Percentiles rank a stretch among this genome's conserved stretches.
Conservation (phyloP, 176 grass and related monocot genomes). For the barley (Hordeum vulgare) region MorexV3_pseudomolecules_assembly NC_058520.1:3357298-3357797, state of each 20-base stretch:
- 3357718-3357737: too few relatives aligned
- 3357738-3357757: too few relatives aligned
- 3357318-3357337: too few relatives aligned
- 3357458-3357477: not conserved
- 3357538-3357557: not conserved
- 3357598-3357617: constrained; percentile 8
- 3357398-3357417: not conserved
- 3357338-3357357: too few relatives aligned
- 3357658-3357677: too few relatives aligned
- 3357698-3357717: too few relatives aligned
- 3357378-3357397: too few relatives aligned
- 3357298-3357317: too few relatives aligned
- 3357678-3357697: too few relatives aligned
- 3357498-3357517: not conserved
- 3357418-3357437: not conserved
- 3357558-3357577: not conserved
- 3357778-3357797: too few relatives aligned
- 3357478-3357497: not conserved
- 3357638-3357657: not conserved
- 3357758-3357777: too few relatives aligned
- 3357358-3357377: too few relatives aligned
- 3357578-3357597: not conserved
- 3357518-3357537: not conserved
- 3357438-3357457: not conserved
- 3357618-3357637: not conserved